A percentile compares a stretch with the other conserved stretches of the same genome.
Evolutionary conservation across 345 rosid species (phyloP).

Genomic region (Linum lewisii): DNA sequence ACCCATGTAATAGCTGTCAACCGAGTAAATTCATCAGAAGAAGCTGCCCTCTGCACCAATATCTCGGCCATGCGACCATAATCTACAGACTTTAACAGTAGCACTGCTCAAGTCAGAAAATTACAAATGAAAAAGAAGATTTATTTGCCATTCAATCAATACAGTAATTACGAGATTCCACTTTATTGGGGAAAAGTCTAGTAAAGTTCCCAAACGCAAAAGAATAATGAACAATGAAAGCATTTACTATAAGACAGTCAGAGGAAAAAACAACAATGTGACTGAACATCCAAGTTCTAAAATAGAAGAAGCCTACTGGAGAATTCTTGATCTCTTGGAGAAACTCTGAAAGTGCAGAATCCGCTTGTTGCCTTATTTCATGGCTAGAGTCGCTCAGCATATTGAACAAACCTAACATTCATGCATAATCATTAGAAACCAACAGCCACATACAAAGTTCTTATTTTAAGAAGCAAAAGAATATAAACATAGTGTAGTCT

Average conservation of each 20-base stretch:
- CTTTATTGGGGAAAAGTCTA: no score
- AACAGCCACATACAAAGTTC: slow-evolving; percentile 2
- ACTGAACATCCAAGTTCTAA: neutral
- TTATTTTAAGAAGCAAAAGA: slow-evolving; percentile 3
- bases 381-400: slow-evolving; percentile 98
- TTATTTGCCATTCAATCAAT: neutral
- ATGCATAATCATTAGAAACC: slow-evolving; percentile 2
- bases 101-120: slow-evolving; percentile 84
- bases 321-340: slow-evolving; percentile 99
- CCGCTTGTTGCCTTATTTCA: slow-evolving; percentile 98
- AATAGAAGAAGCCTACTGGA: slow-evolving; percentile 62
- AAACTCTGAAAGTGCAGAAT: slow-evolving; percentile 98
- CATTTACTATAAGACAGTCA: no score
- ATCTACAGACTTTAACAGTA: slow-evolving; percentile 99
- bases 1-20: slow-evolving; percentile 98
- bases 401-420: slow-evolving; percentile 76
- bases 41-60: slow-evolving; percentile 90
- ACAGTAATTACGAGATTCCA: no score
- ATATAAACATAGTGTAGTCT: slow-evolving; percentile 11
- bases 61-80: slow-evolving; percentile 99
- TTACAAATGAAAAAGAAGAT: slow-evolving; percentile 40
- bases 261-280: no score
- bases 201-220: no score
- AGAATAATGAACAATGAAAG: no score
- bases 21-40: slow-evolving; percentile 93